These are phyloP conservation scores for Penicillium sp. DNA, from an alignment of 2,329 filamentous ascomycete genomes.

Conservation along the genomic window DNA sequence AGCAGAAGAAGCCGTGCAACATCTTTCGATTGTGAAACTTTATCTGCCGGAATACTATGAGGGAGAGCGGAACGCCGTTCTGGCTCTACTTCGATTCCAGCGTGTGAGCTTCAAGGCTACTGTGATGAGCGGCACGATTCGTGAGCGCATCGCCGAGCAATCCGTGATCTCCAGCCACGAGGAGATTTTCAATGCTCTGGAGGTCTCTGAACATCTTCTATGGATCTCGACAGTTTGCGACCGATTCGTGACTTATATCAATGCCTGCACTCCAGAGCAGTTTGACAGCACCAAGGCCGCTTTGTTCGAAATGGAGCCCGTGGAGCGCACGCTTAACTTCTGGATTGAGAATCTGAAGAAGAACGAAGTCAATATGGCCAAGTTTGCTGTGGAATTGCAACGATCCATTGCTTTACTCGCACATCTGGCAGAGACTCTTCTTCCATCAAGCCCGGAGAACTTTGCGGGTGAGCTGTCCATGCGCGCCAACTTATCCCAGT, in stretches of 20 bases:
- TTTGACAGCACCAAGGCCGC: conserved; percentile 79
- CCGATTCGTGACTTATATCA: conserved; percentile 78
- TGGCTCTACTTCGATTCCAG: conserved; percentile 84
- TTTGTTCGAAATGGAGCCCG: conserved; percentile 82
- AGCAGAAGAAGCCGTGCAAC: conserved; percentile 83
- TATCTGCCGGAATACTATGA: conserved; percentile 86
- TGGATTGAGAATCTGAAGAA: conserved; percentile 83
- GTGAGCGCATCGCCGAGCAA: conserved; percentile 71
- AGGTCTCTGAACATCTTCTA: conserved; percentile 79
- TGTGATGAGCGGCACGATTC: conserved; percentile 73
- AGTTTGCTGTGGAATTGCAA: conserved; percentile 77
- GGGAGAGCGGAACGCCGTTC: conserved; percentile 78
- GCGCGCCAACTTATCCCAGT: conserved; percentile 73
- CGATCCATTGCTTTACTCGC: conserved; percentile 81
- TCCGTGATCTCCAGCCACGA: conserved; percentile 68
- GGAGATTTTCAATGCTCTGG: conserved; percentile 75
- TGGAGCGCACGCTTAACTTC: conserved; percentile 82
- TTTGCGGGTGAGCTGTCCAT: conserved; percentile 80
- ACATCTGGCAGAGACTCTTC: conserved; percentile 81
- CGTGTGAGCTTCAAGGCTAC: conserved; percentile 84
- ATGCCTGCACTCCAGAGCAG: conserved; percentile 71
- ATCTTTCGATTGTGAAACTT: conserved; percentile 82
- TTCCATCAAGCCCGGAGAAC: conserved; percentile 66
- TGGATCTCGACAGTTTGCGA: conserved; percentile 82
- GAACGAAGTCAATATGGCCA: conserved; percentile 81